Evolutionary conservation across 148 eudicot genomes (phyloP).

Genomic region (Cornus kousa): DNA sequence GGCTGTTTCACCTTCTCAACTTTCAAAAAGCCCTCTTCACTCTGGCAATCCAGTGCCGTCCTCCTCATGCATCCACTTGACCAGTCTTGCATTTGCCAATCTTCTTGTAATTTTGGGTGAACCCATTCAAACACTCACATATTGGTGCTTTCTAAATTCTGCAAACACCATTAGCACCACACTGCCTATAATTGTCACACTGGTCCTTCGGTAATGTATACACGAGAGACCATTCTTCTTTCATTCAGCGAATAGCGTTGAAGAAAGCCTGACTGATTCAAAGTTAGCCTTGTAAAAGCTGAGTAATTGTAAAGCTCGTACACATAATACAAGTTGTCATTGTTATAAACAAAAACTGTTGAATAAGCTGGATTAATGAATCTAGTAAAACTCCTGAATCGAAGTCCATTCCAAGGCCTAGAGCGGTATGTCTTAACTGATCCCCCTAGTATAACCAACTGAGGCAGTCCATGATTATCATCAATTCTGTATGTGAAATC

Average conservation of each 20-base stretch:
- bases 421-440: no score
- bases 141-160: background rate
- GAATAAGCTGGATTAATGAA: no score
- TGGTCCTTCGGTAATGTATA: background rate
- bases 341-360: background rate
- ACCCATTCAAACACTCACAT: constrained; percentile 18
- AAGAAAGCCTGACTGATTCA: constrained; percentile 2
- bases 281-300: no score
- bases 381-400: no score
- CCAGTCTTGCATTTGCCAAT: constrained; percentile 2
- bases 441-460: no score
- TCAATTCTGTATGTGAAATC: no score
- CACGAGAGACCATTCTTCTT: constrained; percentile 5
- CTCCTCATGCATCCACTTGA: background rate
- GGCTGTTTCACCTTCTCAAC: constrained; percentile 11
- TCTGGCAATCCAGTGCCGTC: background rate
- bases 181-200: background rate
- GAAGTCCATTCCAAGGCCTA: no score
- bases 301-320: background rate
- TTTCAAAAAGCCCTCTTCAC: constrained; percentile 1
- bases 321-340: background rate
- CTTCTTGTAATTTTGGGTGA: constrained; percentile 5
- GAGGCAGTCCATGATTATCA: no score
- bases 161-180: constrained; percentile 7
- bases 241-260: background rate